A percentile compares a stretch with the other conserved stretches of the same genome.
Conservation (phyloP, 805 yeast species). For the Nakazawaea ernobii region DNA sequence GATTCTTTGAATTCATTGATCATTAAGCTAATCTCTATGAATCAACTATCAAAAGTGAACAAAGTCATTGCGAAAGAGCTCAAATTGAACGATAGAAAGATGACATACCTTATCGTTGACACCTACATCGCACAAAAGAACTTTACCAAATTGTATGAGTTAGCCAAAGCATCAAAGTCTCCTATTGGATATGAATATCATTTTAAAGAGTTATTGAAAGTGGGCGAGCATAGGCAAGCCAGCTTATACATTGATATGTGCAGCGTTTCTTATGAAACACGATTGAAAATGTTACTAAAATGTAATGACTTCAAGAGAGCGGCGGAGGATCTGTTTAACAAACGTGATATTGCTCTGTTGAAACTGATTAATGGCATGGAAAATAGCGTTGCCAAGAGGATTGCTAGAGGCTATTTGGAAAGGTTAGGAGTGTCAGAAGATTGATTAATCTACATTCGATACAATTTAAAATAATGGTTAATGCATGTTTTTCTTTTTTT, state of each 20-base stretch:
- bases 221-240: conserved; percentile 56
- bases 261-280: conserved; percentile 37
- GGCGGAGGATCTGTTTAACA: conserved; percentile 39
- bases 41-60: conserved; percentile 45
- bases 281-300: conserved; percentile 42
- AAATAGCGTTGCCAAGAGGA: conserved; percentile 11
- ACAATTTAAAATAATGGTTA: too few species aligned
- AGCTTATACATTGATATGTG: conserved; percentile 54
- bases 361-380: conserved; percentile 20
- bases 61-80: conserved; percentile 42
- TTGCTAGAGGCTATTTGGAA: conserved; percentile 11
- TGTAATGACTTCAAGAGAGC: conserved; percentile 50
- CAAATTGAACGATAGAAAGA: conserved; percentile 51
- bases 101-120: conserved; percentile 47
- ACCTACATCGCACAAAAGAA: conserved; percentile 40
- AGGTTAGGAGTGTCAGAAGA: conserved; percentile 3
- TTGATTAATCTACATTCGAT: neutral
- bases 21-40: conserved; percentile 34
- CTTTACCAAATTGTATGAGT: conserved; percentile 51
- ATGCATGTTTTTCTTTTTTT: too few species aligned
- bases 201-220: conserved; percentile 44
- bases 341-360: conserved; percentile 34
- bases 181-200: conserved; percentile 71
- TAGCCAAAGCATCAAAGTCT: conserved; percentile 48
- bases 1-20: conserved; percentile 47